Evolutionary conservation across 2,329 filamentous ascomycete species (phyloP).

Genomic region (Penicillium crustosum): DNA sequence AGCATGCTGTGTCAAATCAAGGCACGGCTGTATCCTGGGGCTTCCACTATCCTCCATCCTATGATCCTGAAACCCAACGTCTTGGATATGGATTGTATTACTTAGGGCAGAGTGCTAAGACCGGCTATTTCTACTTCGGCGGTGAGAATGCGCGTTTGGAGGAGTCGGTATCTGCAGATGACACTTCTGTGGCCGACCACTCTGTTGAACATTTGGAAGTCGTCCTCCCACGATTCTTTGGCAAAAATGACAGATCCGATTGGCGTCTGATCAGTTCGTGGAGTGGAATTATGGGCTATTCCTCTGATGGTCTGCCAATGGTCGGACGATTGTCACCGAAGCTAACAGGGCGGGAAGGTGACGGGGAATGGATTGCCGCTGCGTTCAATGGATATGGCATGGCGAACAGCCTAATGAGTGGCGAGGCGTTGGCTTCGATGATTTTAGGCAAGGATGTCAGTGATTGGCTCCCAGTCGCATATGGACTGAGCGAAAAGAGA

Average conservation of each 20-base stretch:
- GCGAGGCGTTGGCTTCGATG: conserved; percentile 30
- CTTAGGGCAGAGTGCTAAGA: conserved; percentile 28
- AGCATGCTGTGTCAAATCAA: conserved; percentile 18
- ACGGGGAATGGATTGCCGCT: conserved; percentile 54
- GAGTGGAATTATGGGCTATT: conserved; percentile 52
- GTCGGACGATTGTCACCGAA: conserved; percentile 50
- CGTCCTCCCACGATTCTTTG: conserved; percentile 25
- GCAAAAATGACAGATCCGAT: neutral
- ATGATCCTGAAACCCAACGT: conserved; percentile 18
- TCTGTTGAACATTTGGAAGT: conserved; percentile 22
- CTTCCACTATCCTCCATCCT: conserved; percentile 29
- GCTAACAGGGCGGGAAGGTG: conserved; percentile 35
- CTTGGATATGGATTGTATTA: conserved; percentile 28
- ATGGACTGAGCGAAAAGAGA: conserved; percentile 21
- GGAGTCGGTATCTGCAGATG: conserved; percentile 24
- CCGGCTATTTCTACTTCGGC: conserved; percentile 30
- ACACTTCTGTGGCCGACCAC: conserved; percentile 18
- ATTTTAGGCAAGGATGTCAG: conserved; percentile 29
- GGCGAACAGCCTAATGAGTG: conserved; percentile 52
- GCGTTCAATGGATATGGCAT: conserved; percentile 68
- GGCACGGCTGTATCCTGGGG: conserved; percentile 30
- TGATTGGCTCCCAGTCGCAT: conserved; percentile 30
- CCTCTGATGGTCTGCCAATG: conserved; percentile 51
- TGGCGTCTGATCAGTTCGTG: conserved; percentile 30
- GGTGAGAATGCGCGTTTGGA: conserved; percentile 26